A percentile compares a stretch with the other conserved stretches of the same genome.
Evolutionary conservation across 2,329 filamentous ascomycete genomes (phyloP).

Genomic region (Paracamarosporium sp.): DNA sequence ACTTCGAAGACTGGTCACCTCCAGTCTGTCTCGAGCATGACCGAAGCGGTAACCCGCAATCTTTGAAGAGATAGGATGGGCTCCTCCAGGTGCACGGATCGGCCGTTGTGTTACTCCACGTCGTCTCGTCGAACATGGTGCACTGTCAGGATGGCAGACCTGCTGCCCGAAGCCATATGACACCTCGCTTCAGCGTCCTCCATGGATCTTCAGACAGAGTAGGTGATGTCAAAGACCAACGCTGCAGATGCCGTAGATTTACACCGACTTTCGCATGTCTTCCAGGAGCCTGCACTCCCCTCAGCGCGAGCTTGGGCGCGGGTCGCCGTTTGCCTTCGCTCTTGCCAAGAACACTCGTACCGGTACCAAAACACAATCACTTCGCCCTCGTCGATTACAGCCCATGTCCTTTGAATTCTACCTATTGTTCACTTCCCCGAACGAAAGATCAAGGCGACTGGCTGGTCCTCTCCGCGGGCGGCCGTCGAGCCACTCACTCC

Average conservation of each 20-base stretch:
- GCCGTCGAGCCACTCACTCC: slow-evolving; percentile 6
- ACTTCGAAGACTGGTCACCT: not conserved
- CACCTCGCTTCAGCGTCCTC: not conserved
- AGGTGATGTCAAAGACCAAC: not conserved
- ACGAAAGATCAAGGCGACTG: not conserved
- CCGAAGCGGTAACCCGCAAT: not conserved
- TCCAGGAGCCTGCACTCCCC: not conserved
- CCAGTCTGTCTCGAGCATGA: not conserved
- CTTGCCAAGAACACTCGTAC: slow-evolving; percentile 1
- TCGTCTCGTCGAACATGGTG: not conserved
- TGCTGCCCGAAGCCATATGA: not conserved
- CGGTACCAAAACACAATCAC: not conserved
- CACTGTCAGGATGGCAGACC: slow-evolving; percentile 4
- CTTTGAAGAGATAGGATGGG: slow-evolving; percentile 5
- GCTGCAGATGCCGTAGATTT: not conserved
- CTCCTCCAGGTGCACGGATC: slow-evolving; percentile 3
- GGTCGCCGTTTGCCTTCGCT: slow-evolving; percentile 10
- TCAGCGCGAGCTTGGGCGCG: not conserved
- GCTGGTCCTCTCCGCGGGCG: not conserved
- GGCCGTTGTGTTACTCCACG: slow-evolving; percentile 7
- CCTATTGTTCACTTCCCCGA: not conserved
- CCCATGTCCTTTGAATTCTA: not conserved
- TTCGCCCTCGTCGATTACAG: not conserved
- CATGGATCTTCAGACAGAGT: not conserved
- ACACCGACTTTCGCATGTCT: not conserved